Base-by-base conservation (phyloP, 768 basidiomycete genomes). In the Boletales sp. region DNA sequence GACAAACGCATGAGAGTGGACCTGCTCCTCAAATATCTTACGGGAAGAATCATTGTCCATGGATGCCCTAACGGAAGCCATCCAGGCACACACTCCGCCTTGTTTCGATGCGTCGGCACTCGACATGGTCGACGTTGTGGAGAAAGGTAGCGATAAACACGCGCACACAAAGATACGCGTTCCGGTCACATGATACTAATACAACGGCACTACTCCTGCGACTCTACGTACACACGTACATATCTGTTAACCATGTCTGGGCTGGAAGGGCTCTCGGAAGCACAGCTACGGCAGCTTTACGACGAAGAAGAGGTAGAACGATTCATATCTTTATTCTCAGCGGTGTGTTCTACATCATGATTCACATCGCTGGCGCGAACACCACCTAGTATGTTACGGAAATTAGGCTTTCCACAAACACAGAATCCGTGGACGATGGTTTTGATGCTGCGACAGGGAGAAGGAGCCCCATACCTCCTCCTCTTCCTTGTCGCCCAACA, bases 41-140 rank as follows among this genome's bases (percentile, higher is more conserved):
- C 86, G 80, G 19, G 83, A 86, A 47, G 84, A 79, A 63, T 91
- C 90, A 43, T 75, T 82, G 8, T 76, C 78, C 82, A 91, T 88
- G 31, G 79, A 77, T 14, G 80, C 68, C 40, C 86, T 78, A 43
- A 90, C 78, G 19, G 77, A 71, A 51, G 84, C 76, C 48, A 80
- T 79, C 90, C 90, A 92, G 64, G 74, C 71, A 27, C 82, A 60
- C 15, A 90, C 78, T n/a, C 84, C 83, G 13, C 69, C 12, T 39
- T 53, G 49, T 19, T 54, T 55, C 13, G 36, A 17, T 32, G 36
- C 18, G 38, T 50, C 52, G 18, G 46, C 45, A 19, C 29, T 55
- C 21, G 40, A 43, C 55, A 55, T 63, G 4, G 49, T 44, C 30
- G 42, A 19, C 19, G 32, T 56, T 14, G 40, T n/a, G 18, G 49